Evolutionary conservation across 257 asterid genomes (phyloP).

Genomic region (Voacanga thouarsii): DNA sequence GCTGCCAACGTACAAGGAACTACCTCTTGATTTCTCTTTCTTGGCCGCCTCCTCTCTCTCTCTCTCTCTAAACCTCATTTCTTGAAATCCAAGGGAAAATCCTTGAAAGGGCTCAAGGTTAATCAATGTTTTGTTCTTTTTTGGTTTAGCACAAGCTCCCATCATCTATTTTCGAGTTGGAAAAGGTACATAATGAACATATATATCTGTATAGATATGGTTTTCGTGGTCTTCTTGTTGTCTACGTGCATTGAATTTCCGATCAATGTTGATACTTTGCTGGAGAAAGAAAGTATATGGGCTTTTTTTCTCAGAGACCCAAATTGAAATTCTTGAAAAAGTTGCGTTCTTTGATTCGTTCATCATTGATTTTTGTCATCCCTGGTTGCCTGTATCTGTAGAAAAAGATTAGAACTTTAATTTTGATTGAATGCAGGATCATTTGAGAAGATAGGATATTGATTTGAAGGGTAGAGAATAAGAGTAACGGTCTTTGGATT

Average conservation of each 20-base stretch:
- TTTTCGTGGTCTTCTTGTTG: constrained; percentile 1
- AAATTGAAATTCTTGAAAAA: constrained; percentile 9
- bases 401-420: constrained; percentile 2
- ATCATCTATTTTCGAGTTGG: constrained; percentile 15
- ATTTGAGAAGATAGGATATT: background rate
- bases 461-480: background rate
- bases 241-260: constrained; percentile 18
- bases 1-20: constrained; percentile 20
- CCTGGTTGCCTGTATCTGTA: background rate
- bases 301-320: constrained; percentile 10
- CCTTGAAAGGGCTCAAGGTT: background rate
- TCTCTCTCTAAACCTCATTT: constrained; percentile 2
- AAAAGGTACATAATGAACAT: background rate
- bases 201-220: background rate
- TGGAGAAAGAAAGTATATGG: constrained; percentile 21
- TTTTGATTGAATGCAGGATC: background rate
- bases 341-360: background rate
- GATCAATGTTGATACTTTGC: constrained; percentile 22
- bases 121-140: background rate
- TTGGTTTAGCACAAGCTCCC: background rate
- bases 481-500: background rate
- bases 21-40: constrained; percentile 11
- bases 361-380: background rate
- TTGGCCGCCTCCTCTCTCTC: background rate
- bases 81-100: constrained; percentile 1